A percentile compares a stretch with the other conserved stretches of the same genome.
Conservation (phyloP, 148 eudicot species). For the Silene latifolia region DNA sequence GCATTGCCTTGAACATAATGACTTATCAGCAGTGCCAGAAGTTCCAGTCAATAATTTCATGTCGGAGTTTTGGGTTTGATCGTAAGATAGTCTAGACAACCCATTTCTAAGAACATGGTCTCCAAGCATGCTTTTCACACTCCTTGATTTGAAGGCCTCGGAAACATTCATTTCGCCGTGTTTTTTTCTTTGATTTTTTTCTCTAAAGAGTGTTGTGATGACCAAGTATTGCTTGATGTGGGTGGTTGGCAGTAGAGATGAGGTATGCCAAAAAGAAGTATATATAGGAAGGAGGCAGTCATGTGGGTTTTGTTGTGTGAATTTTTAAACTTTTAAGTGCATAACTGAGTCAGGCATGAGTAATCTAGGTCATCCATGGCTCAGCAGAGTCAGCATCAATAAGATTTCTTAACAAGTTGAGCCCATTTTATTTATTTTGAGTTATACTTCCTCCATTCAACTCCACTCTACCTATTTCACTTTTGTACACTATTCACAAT, state of each 20-base stretch:
- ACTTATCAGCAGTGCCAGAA: not conserved
- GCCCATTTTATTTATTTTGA: not conserved
- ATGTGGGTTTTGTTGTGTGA: no score
- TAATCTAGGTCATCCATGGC: not conserved
- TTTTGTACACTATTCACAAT: no score
- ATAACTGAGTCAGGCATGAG: not conserved
- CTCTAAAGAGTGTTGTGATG: not conserved
- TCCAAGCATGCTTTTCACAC: conserved; percentile 25
- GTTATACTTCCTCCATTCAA: not conserved
- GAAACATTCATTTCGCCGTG: conserved; percentile 5
- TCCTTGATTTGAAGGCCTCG: conserved; percentile 18
- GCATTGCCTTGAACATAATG: not conserved
- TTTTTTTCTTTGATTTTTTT: not conserved
- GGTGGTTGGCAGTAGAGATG: no score
- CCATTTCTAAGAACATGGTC: conserved; percentile 21
- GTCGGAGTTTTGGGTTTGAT: not conserved
- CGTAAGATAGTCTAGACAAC: not conserved
- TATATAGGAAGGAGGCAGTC: no score
- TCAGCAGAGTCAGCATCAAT: not conserved
- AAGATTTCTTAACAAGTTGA: conserved; percentile 3
- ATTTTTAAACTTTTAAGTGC: not conserved
- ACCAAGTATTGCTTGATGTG: no score
- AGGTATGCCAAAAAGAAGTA: no score
- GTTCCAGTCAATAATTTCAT: conserved; percentile 16
- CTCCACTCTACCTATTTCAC: no score